A percentile compares a stretch with the other conserved stretches of the same genome.
These are phyloP conservation scores for Cytospora piceicola DNA, from an alignment of 2,329 filamentous ascomycete genomes.

Conservation along the genomic window DNA sequence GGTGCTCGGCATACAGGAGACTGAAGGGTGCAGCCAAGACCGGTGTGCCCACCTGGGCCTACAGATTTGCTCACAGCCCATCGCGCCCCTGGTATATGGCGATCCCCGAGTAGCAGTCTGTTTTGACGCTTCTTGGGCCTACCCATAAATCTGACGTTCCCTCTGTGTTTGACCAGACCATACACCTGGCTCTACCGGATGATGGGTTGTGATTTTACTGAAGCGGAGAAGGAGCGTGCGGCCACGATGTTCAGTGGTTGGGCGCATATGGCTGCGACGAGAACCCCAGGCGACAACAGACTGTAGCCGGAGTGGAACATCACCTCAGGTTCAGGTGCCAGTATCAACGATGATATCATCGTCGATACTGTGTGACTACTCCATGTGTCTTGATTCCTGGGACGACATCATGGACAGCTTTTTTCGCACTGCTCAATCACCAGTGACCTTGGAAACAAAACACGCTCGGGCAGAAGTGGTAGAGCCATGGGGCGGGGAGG, in stretches of 20 bases:
- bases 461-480: background rate
- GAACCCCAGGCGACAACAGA: background rate
- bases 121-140: background rate
- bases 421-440: background rate
- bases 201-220: background rate
- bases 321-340: background rate
- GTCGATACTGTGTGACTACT: conserved; percentile 8
- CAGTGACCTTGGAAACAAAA: background rate
- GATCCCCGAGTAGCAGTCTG: background rate
- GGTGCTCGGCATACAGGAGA: background rate
- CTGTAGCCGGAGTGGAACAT: background rate
- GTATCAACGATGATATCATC: background rate
- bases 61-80: conserved; percentile 7
- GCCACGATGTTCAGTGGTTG: background rate
- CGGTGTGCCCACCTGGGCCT: conserved; percentile 11
- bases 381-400: conserved; percentile 1
- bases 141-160: conserved; percentile 3
- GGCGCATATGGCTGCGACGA: conserved; percentile 8
- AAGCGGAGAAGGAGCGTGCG: background rate
- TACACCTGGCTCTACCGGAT: background rate
- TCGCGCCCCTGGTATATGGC: background rate
- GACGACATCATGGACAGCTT: background rate
- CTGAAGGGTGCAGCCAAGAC: conserved; percentile 6
- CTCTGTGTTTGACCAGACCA: conserved; percentile 7
- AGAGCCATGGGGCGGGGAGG: background rate